Evolutionary conservation across 176 grass and related monocot species (phyloP).

Genomic region (Bromus sterilis): DNA sequence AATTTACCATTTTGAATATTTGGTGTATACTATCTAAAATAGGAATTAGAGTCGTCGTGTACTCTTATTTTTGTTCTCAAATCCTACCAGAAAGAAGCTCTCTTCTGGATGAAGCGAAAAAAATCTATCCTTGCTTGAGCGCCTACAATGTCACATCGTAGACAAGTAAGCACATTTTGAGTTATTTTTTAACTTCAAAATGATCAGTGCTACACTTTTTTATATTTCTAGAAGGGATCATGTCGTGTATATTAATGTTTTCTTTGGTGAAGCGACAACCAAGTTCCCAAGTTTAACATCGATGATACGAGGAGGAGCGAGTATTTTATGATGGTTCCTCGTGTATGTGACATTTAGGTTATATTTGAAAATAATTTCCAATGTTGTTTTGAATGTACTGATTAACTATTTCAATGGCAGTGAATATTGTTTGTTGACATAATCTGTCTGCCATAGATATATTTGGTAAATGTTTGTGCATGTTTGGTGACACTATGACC

Average conservation of each 20-base stretch:
- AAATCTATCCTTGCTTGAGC: too few species aligned
- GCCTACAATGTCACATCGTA: too few species aligned
- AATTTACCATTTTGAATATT: too few species aligned
- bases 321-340: constrained; percentile 5
- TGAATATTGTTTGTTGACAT: neutral
- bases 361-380: neutral
- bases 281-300: constrained; percentile 61
- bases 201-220: neutral
- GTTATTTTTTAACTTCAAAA: neutral
- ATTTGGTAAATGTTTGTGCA: neutral
- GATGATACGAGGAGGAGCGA: constrained; percentile 70
- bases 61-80: too few species aligned
- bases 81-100: too few species aligned
- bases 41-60: too few species aligned
- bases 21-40: too few species aligned
- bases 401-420: neutral
- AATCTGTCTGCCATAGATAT: neutral
- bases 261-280: constrained; percentile 68
- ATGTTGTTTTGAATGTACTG: neutral
- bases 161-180: too few species aligned
- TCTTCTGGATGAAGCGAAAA: too few species aligned
- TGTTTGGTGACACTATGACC: neutral
- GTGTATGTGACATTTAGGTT: constrained; percentile 6
- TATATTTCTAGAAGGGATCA: constrained; percentile 46
- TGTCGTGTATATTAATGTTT: constrained; percentile 66